Conservation (phyloP, 352 stramenopile species). For the Globisporangium canariense region DNA sequence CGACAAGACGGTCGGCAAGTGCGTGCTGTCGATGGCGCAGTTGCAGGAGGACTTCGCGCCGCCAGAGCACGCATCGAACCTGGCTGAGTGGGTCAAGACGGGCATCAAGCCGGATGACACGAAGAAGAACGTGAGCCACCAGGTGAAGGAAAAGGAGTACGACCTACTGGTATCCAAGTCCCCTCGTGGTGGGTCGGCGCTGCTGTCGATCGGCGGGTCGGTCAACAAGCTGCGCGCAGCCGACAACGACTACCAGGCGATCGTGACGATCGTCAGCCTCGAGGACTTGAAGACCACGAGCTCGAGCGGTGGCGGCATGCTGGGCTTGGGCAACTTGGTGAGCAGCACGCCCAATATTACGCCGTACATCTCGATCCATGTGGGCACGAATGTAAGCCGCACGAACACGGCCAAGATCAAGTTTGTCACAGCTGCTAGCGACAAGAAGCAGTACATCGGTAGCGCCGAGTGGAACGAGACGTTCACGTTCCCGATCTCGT, state of each 20-base stretch:
- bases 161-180: slow-evolving; percentile 59
- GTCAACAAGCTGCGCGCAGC: slow-evolving; percentile 20
- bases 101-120: slow-evolving; percentile 71
- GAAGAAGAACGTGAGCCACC: slow-evolving; percentile 81
- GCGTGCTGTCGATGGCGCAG: slow-evolving; percentile 65
- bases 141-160: slow-evolving; percentile 77
- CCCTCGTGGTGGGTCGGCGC: slow-evolving; percentile 21
- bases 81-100: slow-evolving; percentile 80
- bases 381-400: slow-evolving; percentile 60
- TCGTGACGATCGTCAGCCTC: slow-evolving; percentile 63
- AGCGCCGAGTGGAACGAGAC: slow-evolving; percentile 72
- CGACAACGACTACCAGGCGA: slow-evolving; percentile 60
- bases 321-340: slow-evolving; percentile 70
- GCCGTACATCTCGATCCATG: slow-evolving; percentile 73
- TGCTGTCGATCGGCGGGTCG: slow-evolving; percentile 25
- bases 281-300: slow-evolving; percentile 59
- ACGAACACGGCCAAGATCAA: slow-evolving; percentile 74
- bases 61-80: slow-evolving; percentile 63
- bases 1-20: slow-evolving; percentile 78
- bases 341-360: slow-evolving; percentile 77
- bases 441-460: slow-evolving; percentile 44
- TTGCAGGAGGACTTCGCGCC: slow-evolving; percentile 77
- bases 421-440: slow-evolving; percentile 29
- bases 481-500: slow-evolving; percentile 68
- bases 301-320: slow-evolving; percentile 59